Conservation (phyloP, 495 filamentous ascomycete genomes). For the Hypoxylon perforatum region DNA sequence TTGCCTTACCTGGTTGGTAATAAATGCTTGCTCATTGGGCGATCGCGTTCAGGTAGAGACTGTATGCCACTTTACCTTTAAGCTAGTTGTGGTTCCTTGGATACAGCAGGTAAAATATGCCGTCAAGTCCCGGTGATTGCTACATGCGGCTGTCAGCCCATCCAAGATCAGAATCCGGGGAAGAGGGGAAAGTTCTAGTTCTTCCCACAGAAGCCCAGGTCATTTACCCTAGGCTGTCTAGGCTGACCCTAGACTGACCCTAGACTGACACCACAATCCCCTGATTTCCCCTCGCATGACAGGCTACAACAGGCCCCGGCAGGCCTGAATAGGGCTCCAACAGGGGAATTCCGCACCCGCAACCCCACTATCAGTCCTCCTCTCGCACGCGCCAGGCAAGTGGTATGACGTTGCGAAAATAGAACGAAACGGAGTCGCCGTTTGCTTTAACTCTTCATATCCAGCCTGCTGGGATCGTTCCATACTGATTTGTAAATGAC, state of each 20-base stretch:
- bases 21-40: slow-evolving; percentile 28
- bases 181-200: slow-evolving; percentile 9
- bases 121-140: neutral
- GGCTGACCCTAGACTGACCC: no score
- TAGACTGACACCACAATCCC: slow-evolving; percentile 34
- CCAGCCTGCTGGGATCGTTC: slow-evolving; percentile 22
- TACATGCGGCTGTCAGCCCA: slow-evolving; percentile 31
- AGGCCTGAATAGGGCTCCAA: neutral
- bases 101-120: slow-evolving; percentile 10
- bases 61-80: slow-evolving; percentile 6
- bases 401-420: slow-evolving; percentile 39
- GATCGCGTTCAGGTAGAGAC: slow-evolving; percentile 5
- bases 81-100: slow-evolving; percentile 2
- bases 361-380: slow-evolving; percentile 27
- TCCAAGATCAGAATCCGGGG: slow-evolving; percentile 30
- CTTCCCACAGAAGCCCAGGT: neutral
- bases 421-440: slow-evolving; percentile 41
- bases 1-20: slow-evolving; percentile 11
- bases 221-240: no score
- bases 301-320: neutral
- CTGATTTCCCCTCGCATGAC: slow-evolving; percentile 36
- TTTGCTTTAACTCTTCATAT: slow-evolving; percentile 18
- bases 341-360: slow-evolving; percentile 26
- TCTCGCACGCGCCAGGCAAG: slow-evolving; percentile 15
- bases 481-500: slow-evolving; percentile 10